Evolutionary conservation across 2,329 filamentous ascomycete genomes (phyloP).

Genomic region (Amylocarpus encephaloides): DNA sequence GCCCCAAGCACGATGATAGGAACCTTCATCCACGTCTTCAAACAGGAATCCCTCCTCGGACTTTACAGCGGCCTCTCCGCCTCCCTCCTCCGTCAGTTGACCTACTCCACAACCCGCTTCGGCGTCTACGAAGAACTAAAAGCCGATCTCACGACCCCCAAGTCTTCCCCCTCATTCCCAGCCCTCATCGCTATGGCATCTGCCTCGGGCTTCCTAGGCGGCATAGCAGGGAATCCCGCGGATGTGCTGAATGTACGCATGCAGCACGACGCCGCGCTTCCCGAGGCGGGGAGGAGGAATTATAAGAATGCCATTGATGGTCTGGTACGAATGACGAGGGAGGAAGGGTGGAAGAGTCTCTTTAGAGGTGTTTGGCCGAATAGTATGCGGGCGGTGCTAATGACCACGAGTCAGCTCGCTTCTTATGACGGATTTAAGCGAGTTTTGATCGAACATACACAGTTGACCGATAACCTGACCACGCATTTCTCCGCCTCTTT

Average conservation of each 20-base stretch:
- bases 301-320: slow-evolving; percentile 88
- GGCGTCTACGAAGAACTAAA: slow-evolving; percentile 96
- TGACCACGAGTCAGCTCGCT: slow-evolving; percentile 80
- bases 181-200: slow-evolving; percentile 79
- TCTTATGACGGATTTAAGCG: slow-evolving; percentile 80
- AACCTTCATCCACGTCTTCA: slow-evolving; percentile 77
- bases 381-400: slow-evolving; percentile 71
- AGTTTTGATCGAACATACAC: slow-evolving; percentile 58
- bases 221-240: slow-evolving; percentile 85
- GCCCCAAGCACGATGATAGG: slow-evolving; percentile 75
- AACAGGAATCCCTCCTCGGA: slow-evolving; percentile 67
- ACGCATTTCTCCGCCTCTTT: slow-evolving; percentile 76
- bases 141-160: slow-evolving; percentile 51
- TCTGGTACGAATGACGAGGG: slow-evolving; percentile 75
- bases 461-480: slow-evolving; percentile 59
- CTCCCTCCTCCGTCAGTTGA: slow-evolving; percentile 85
- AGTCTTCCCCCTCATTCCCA: slow-evolving; percentile 57
- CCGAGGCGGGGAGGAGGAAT: slow-evolving; percentile 66
- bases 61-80: slow-evolving; percentile 91
- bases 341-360: slow-evolving; percentile 69
- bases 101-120: slow-evolving; percentile 94
- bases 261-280: slow-evolving; percentile 85
- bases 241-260: slow-evolving; percentile 97
- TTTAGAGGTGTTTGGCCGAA: slow-evolving; percentile 87
- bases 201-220: slow-evolving; percentile 79